These are phyloP conservation scores for Teratosphaeria epicoccoides DNA, from an alignment of 2,329 filamentous ascomycete species.

Conservation along the genomic window DNA sequence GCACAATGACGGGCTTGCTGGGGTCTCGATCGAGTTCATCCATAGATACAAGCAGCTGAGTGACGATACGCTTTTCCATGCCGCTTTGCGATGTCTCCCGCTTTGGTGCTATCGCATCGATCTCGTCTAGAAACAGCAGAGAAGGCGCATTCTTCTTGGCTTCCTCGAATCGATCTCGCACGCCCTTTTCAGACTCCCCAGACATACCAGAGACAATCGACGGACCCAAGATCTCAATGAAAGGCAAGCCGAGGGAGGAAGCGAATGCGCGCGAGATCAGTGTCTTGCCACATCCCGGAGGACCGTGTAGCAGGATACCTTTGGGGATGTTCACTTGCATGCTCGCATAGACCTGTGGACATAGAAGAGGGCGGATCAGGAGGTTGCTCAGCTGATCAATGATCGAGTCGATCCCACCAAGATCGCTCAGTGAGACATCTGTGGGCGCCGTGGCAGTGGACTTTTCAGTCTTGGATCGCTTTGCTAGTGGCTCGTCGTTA, in stretches of 20 bases:
- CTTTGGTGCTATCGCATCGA: conserved; percentile 84
- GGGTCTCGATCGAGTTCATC: conserved; percentile 60
- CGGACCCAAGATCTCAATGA: conserved; percentile 71
- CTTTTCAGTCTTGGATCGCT: conserved; percentile 48
- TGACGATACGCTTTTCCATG: conserved; percentile 79
- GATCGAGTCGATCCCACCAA: conserved; percentile 67
- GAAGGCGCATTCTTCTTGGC: conserved; percentile 78
- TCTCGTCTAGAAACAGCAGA: conserved; percentile 82
- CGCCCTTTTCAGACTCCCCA: conserved; percentile 77
- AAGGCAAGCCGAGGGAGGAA: conserved; percentile 62
- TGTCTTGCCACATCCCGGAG: conserved; percentile 78
- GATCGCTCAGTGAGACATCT: conserved; percentile 56
- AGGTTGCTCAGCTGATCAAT: conserved; percentile 59
- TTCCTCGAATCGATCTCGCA: conserved; percentile 77
- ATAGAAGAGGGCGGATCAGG: conserved; percentile 61
- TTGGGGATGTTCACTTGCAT: conserved; percentile 60
- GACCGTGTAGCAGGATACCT: conserved; percentile 69
- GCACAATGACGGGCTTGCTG: conserved; percentile 66
- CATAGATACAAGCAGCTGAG: conserved; percentile 78
- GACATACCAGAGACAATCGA: conserved; percentile 79
- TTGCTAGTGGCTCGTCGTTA: conserved; percentile 56
- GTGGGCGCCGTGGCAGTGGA: conserved; percentile 49
- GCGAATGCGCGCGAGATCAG: conserved; percentile 73
- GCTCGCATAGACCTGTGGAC: conserved; percentile 53
- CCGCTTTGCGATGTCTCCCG: conserved; percentile 73